Conservation (phyloP, 2,329 filamentous ascomycete genomes). For the Verticillium longisporum region DNA sequence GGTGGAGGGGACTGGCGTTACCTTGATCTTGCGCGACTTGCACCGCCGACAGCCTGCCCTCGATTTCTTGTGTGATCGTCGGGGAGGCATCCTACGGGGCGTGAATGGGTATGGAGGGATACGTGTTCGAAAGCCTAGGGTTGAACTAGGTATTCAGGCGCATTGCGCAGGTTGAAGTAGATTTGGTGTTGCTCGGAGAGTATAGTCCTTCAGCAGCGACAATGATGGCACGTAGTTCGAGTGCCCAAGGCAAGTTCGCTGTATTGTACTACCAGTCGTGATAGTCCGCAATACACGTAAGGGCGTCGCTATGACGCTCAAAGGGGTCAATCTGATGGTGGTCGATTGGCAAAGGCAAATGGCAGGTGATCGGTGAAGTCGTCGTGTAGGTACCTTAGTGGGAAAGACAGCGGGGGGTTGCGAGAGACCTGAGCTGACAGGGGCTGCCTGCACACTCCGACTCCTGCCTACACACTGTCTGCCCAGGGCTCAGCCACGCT, state of each 20-base stretch:
- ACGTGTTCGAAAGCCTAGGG: not conserved
- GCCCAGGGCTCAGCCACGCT: not conserved
- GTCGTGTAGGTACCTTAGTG: not conserved
- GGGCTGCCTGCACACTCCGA: too few species aligned
- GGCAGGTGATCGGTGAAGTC: not conserved
- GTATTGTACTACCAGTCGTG: not conserved
- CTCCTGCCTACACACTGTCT: not conserved
- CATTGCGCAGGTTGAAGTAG: not conserved
- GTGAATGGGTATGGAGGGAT: not conserved
- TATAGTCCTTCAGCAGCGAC: not conserved
- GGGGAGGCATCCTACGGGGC: conserved; percentile 46
- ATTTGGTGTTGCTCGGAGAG: not conserved
- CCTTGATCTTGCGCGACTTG: conserved; percentile 66
- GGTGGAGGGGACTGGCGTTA: conserved; percentile 19
- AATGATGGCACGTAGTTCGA: not conserved
- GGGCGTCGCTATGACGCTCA: not conserved
- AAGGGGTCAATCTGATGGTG: not conserved
- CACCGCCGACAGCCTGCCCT: conserved; percentile 59
- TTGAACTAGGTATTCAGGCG: conserved; percentile 1
- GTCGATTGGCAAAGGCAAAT: not conserved
- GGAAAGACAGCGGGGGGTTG: not conserved
- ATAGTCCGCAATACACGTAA: not conserved
- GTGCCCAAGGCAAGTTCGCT: too few species aligned
- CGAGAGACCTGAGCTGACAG: not conserved
- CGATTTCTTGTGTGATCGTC: conserved; percentile 64